These are phyloP conservation scores for Geoglossum cookeanum DNA, from an alignment of 2,329 filamentous ascomycete genomes.

Conservation along the genomic window DNA sequence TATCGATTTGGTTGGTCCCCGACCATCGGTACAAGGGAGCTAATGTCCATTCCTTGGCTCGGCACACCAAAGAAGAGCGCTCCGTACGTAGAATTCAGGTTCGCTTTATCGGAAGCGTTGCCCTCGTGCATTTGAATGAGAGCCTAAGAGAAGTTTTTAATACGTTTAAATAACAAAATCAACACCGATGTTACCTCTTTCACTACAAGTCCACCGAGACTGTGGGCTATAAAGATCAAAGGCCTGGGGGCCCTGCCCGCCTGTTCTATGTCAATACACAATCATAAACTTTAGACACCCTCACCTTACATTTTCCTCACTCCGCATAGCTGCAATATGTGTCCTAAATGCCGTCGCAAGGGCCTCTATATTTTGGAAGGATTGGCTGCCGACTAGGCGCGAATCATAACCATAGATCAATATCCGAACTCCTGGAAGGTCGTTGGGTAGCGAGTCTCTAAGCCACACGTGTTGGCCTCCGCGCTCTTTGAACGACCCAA, in stretches of 20 bases:
- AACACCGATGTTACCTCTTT: slow-evolving; percentile 5
- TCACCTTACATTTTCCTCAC: not conserved
- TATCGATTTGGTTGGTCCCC: slow-evolving; percentile 5
- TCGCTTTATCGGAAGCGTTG: not conserved
- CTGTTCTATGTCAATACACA: too few relatives aligned
- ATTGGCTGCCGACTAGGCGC: slow-evolving; percentile 9
- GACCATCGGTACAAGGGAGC: slow-evolving; percentile 7
- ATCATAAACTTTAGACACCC: too few relatives aligned
- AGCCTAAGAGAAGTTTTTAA: too few relatives aligned
- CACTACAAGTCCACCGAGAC: slow-evolving; percentile 8
- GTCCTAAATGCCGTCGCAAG: slow-evolving; percentile 6
- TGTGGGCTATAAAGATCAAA: slow-evolving; percentile 9
- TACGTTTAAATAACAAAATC: not conserved
- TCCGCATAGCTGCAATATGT: not conserved
- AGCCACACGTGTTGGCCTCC: slow-evolving; percentile 15
- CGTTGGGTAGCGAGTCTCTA: slow-evolving; percentile 13
- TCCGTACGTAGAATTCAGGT: slow-evolving; percentile 4
- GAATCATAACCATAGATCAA: slow-evolving; percentile 16
- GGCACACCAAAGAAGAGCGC: slow-evolving; percentile 9
- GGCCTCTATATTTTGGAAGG: slow-evolving; percentile 9
- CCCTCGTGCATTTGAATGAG: slow-evolving; percentile 4
- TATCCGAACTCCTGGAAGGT: slow-evolving; percentile 12
- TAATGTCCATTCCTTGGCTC: slow-evolving; percentile 8
- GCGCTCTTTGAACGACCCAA: slow-evolving; percentile 16
- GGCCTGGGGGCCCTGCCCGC: too few relatives aligned